Evolutionary conservation across 2,329 filamentous ascomycete genomes (phyloP).

Genomic region (Neocatenulostroma microsporum): DNA sequence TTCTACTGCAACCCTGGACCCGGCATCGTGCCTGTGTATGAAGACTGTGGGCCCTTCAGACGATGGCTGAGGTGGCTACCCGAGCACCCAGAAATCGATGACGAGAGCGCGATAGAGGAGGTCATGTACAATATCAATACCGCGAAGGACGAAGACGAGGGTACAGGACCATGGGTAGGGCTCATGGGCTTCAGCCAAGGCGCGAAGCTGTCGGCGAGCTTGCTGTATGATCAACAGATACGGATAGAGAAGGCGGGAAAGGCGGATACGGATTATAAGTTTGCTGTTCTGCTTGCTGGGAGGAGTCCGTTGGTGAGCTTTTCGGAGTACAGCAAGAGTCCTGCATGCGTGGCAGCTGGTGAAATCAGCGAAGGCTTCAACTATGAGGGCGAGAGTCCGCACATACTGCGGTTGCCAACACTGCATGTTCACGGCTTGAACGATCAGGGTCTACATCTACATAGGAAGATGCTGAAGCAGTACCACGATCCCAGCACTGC

Average conservation of each 20-base stretch:
- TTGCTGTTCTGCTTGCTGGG: conserved; percentile 56
- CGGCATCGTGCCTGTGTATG: conserved; percentile 58
- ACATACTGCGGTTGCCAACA: conserved; percentile 51
- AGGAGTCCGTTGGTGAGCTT: conserved; percentile 52
- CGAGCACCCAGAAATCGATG: conserved; percentile 48
- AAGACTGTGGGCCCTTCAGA: conserved; percentile 57
- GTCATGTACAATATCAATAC: conserved; percentile 39
- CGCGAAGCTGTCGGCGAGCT: conserved; percentile 40
- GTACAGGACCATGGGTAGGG: conserved; percentile 42
- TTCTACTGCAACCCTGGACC: conserved; percentile 55
- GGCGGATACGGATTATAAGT: conserved; percentile 44
- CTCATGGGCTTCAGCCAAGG: conserved; percentile 46
- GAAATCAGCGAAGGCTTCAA: conserved; percentile 40
- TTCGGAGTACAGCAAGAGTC: conserved; percentile 32
- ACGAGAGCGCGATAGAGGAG: conserved; percentile 41
- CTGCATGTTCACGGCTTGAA: conserved; percentile 60
- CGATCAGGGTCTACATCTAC: conserved; percentile 53
- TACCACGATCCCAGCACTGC: conserved; percentile 53
- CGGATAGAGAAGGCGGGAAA: conserved; percentile 33
- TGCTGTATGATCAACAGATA: conserved; percentile 53
- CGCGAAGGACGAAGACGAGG: conserved; percentile 40
- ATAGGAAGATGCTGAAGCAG: conserved; percentile 48
- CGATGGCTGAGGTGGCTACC: conserved; percentile 57
- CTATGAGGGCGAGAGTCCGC: conserved; percentile 37
- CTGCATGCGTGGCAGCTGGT: conserved; percentile 34